phyloP scores from a whole-genome alignment of 2,329 filamentous ascomycete genomes.

The Aureobasidium sp. region DNA sequence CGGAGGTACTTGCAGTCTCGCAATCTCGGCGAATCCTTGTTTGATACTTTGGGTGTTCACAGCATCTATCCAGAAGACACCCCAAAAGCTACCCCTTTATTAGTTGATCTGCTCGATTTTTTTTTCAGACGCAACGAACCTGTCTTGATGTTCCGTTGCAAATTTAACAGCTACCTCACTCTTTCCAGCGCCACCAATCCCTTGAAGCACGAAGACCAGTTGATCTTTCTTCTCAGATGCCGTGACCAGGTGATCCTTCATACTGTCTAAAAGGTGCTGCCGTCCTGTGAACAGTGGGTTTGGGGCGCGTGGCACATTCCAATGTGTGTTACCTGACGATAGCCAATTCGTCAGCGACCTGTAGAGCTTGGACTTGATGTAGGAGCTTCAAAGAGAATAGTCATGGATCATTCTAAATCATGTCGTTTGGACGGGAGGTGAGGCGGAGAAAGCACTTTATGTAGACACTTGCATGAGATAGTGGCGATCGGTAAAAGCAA shows the following conservation, averaged over 20 bases:
- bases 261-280: background rate
- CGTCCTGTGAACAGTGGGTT: background rate
- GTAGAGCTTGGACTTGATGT: no score
- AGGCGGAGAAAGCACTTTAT: no score
- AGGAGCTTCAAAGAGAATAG: no score
- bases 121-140: background rate
- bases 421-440: no score
- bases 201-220: slow-evolving; percentile 20
- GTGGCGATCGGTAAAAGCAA: background rate
- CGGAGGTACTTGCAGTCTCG: background rate
- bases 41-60: slow-evolving; percentile 18
- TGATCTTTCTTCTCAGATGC: background rate
- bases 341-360: background rate
- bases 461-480: background rate
- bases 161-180: slow-evolving; percentile 27
- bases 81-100: slow-evolving; percentile 18
- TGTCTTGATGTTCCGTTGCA: slow-evolving; percentile 19
- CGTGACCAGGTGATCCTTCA: background rate
- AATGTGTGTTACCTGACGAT: background rate
- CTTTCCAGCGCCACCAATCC: slow-evolving; percentile 25
- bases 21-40: slow-evolving; percentile 20
- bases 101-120: no score
- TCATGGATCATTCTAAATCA: background rate
- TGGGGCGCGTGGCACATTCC: background rate
- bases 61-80: slow-evolving; percentile 26